Base-by-base conservation (phyloP, 2,329 filamentous ascomycete genomes). In the Ophiosphaerella herpotricha region DNA sequence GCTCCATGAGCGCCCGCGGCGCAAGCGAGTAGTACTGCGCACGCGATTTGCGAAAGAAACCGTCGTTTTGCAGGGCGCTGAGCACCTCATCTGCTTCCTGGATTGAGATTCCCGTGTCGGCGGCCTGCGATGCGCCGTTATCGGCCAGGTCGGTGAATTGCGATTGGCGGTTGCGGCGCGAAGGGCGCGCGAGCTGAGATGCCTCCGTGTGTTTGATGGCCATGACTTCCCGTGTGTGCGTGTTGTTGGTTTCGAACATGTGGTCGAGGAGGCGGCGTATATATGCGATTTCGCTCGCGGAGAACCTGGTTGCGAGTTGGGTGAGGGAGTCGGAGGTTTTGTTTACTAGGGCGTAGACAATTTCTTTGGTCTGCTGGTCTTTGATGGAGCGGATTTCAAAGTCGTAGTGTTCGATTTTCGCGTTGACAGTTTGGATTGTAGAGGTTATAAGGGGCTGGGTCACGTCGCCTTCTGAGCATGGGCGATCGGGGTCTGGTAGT, bases 241-340 rank as follows among this genome's bases (percentile, higher is more conserved):
- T 90, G 68, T 97, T 97, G 76, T 91, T 86, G 16, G 84, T 88
- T 57, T 95, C 90, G 68, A 97, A 99, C 84, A 99, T 96, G 61
- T 83, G 85, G 70, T 97, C 92, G 1, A 99, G 82, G 3, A 97
- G 72, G 7, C 94, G 82, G 74, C 95, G 94, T 46, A 97, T 84
- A 70, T 91, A 99, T 0, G 89, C 85, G 29, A 97, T 89, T 76
- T 97, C 92, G 60, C 96, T 91, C 0, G 90, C 78, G 7, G 81
- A 83, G 68, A 89, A 89, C 0, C 84, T 85, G 0, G 94, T 97
- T 2, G 92, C 91, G 34, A 97, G 81, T 66, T 97, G 93, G 0
- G 91, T 95, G 52, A 93, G 78, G 0, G 87, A 79, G 72, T 99
- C 94, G 54, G 88, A 91, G 8, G 89, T 87, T 1, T 88, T 90